Evolutionary conservation across 176 grass and related monocot species (phyloP).

Genomic region (Ensete ventricosum): DNA sequence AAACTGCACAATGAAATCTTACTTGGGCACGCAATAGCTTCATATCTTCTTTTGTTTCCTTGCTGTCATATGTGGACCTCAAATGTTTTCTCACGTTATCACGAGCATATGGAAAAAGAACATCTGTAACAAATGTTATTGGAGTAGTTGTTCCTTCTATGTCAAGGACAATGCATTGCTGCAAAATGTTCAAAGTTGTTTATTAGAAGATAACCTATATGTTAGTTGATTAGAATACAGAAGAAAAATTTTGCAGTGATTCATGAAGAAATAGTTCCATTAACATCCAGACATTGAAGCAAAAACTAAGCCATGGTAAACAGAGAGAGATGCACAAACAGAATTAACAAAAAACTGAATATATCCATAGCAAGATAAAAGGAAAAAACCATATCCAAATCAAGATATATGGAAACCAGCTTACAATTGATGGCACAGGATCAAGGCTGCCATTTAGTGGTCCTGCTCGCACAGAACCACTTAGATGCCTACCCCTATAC

Average conservation of each 20-base stretch:
- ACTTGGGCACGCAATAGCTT: constrained; percentile 75
- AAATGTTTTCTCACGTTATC: constrained; percentile 87
- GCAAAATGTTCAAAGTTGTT: constrained; percentile 7
- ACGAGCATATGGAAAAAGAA: constrained; percentile 91
- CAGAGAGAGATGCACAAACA: constrained; percentile 2
- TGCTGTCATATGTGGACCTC: constrained; percentile 49
- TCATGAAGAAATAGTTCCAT: neutral
- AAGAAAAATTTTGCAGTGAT: neutral
- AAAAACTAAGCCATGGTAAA: constrained; percentile 4
- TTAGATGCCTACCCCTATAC: constrained; percentile 13
- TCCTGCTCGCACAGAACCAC: constrained; percentile 20
- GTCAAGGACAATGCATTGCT: constrained; percentile 69
- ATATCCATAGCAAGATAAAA: neutral
- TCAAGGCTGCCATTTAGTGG: constrained; percentile 37
- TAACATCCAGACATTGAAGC: neutral
- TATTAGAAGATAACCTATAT: neutral
- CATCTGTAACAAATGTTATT: constrained; percentile 89
- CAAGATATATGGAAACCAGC: constrained; percentile 12
- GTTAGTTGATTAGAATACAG: neutral
- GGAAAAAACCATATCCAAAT: too few relatives aligned
- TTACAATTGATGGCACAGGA: constrained; percentile 51
- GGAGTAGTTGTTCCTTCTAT: constrained; percentile 96
- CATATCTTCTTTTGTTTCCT: constrained; percentile 90
- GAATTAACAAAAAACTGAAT: neutral
- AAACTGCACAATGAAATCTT: constrained; percentile 23